Conservation (phyloP, 2,329 filamentous ascomycete species). For the Pseudopithomyces maydicus region DNA sequence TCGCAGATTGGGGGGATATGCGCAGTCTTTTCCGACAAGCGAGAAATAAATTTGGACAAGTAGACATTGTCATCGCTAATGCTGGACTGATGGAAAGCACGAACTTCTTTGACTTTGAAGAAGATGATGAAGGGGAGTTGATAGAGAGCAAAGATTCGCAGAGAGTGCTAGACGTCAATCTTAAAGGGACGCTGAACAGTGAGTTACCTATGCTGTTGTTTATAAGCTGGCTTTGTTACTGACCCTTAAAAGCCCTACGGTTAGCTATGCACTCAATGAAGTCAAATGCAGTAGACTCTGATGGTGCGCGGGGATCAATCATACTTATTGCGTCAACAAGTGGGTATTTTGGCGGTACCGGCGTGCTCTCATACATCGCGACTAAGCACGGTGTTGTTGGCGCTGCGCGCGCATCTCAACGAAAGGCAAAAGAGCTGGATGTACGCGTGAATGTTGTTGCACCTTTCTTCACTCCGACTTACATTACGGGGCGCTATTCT, state of each 20-base stretch:
- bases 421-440: conserved; percentile 37
- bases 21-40: conserved; percentile 38
- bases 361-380: conserved; percentile 50
- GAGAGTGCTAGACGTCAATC: conserved; percentile 47
- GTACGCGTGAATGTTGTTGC: conserved; percentile 54
- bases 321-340: conserved; percentile 50
- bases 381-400: conserved; percentile 52
- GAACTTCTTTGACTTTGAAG: conserved; percentile 39
- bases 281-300: conserved; percentile 34
- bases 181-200: conserved; percentile 55
- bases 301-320: conserved; percentile 41
- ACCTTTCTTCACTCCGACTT: conserved; percentile 55
- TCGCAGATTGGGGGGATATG: conserved; percentile 46
- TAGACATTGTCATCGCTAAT: conserved; percentile 51
- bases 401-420: conserved; percentile 46
- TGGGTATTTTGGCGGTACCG: conserved; percentile 51
- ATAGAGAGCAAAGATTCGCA: conserved; percentile 30
- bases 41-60: conserved; percentile 37
- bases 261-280: conserved; percentile 39
- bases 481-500: conserved; percentile 48
- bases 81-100: conserved; percentile 49
- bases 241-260: conserved; percentile 23
- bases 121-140: conserved; percentile 35
- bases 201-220: conserved; percentile 14
- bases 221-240: neutral